Evolutionary conservation across 1,284 basidiomycete species (phyloP).

Genomic region (Fistulina hepatica): DNA sequence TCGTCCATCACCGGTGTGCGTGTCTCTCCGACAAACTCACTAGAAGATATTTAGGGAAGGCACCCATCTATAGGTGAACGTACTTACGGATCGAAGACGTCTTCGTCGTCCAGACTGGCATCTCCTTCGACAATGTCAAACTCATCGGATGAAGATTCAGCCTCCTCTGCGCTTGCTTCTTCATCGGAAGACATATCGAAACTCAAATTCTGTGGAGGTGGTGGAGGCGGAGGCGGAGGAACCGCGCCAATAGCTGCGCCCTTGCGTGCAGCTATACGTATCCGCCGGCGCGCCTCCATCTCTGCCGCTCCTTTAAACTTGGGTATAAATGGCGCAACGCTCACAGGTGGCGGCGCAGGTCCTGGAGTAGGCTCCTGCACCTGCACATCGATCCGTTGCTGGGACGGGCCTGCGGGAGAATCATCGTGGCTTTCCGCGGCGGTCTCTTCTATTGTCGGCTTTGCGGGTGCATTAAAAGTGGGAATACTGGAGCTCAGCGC

Average conservation of each 20-base stretch:
- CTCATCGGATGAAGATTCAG: slow-evolving; percentile 43
- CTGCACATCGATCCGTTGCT: slow-evolving; percentile 25
- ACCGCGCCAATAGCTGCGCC: too few species aligned
- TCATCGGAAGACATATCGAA: slow-evolving; percentile 50
- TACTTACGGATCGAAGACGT: slow-evolving; percentile 67
- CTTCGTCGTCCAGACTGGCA: slow-evolving; percentile 46
- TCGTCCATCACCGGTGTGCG: slow-evolving; percentile 34
- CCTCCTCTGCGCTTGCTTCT: slow-evolving; percentile 37
- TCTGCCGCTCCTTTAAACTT: slow-evolving; percentile 68
- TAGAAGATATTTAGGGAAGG: slow-evolving; percentile 15
- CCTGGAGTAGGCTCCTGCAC: slow-evolving; percentile 29
- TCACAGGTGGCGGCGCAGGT: slow-evolving; percentile 16
- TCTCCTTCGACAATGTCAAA: slow-evolving; percentile 45
- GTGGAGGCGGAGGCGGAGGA: slow-evolving; percentile 19
- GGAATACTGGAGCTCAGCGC: slow-evolving; percentile 23
- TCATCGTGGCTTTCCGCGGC: slow-evolving; percentile 11
- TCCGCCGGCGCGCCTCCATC: slow-evolving; percentile 59
- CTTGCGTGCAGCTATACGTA: slow-evolving; percentile 50
- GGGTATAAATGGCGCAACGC: slow-evolving; percentile 47
- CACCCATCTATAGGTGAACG: slow-evolving; percentile 3
- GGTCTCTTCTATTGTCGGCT: slow-evolving; percentile 7
- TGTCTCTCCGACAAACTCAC: slow-evolving; percentile 41
- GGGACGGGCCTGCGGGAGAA: slow-evolving; percentile 5
- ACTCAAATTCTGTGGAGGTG: slow-evolving; percentile 27
- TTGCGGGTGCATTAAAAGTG: slow-evolving; percentile 21